Base-by-base conservation (phyloP, 768 basidiomycete species). In the Mycena kentingensis region DNA sequence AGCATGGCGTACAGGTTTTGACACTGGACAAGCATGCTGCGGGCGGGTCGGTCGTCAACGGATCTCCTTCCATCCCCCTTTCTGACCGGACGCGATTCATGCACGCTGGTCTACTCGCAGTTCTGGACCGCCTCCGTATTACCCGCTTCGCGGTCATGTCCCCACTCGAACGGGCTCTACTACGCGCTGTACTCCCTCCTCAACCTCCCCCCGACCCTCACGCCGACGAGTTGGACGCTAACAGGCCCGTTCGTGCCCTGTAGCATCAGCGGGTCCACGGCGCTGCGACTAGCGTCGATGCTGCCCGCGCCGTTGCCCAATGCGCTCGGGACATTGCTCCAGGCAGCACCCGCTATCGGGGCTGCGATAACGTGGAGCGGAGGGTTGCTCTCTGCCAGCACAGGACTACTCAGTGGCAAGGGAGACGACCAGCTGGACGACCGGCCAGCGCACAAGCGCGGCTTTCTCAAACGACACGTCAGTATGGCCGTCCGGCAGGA, bases 101-200 rank as follows among this genome's bases (percentile, higher is more conserved):
- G 57, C 53, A 59, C 47, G 8, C 46, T 15, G 57, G 53, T 6
- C 46, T 55, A 35, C 53, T 59, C 31, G 57, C 57, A 15, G 53
- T 59, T 42, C 49, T 59, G 31, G 41, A 44, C 4, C 41, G 47
- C 46, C n/a, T 22, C 13, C 31, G 10, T 28, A 51, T 39, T 43
- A 27, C 53, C 3, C 49, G 43, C 31, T 52, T 59, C 53, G 57
- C 57, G 46, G 19, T 35, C 39, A 35, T 59, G 28, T 55, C 57
- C n/a, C 27, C 53, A 59, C 57, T 59, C 57, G 8, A 55, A 55
- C 36, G 57, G 57, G 5, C 13, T 55, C 50, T 54, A 51, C 42
- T 59, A 59, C 53, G 49, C 57, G 28, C 50, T 59, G 18, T 42
- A 59, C 42, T 43, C 36, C 13, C 53, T 56, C 27, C 50, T 56